These are phyloP conservation scores for Exophiala xenobiotica DNA, from an alignment of 2,329 filamentous ascomycete genomes.

Conservation along the genomic window DNA sequence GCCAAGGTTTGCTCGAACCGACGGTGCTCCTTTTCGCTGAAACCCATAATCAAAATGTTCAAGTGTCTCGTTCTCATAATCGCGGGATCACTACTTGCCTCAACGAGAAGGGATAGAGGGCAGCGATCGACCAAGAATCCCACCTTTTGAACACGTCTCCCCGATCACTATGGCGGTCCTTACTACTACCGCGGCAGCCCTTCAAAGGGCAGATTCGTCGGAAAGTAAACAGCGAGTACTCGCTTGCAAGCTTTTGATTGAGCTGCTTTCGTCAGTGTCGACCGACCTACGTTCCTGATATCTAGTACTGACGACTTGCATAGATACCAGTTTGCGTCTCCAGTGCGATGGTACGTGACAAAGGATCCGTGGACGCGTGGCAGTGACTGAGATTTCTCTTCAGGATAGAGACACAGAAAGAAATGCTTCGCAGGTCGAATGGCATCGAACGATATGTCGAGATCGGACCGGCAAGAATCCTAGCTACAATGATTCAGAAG, in stretches of 20 bases:
- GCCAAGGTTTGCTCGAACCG: not conserved
- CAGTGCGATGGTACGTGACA: constrained; percentile 3
- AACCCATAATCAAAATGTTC: not conserved
- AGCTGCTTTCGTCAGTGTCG: constrained; percentile 2
- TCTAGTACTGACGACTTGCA: not conserved
- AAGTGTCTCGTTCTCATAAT: not conserved
- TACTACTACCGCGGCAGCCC: not conserved
- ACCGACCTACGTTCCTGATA: not conserved
- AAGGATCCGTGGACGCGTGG: not conserved
- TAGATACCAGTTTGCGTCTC: constrained; percentile 4
- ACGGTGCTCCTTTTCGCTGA: not conserved
- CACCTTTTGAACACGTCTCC: not conserved
- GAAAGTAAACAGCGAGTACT: not conserved
- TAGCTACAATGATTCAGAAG: constrained; percentile 41
- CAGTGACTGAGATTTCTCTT: not conserved
- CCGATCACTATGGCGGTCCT: not conserved
- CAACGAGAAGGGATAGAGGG: not conserved
- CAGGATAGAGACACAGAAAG: constrained; percentile 42
- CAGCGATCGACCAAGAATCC: not conserved
- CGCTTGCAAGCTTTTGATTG: constrained; percentile 1
- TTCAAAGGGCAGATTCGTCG: not conserved
- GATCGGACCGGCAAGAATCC: constrained; percentile 39
- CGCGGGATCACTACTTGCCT: not conserved
- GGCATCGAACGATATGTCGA: constrained; percentile 38
- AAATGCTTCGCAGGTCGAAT: constrained; percentile 32